Evolutionary conservation across 108 stramenopile genomes (phyloP), one percentile per base, ranked within the genome.

Genomic region (Schizochytrium sp.): DNA sequence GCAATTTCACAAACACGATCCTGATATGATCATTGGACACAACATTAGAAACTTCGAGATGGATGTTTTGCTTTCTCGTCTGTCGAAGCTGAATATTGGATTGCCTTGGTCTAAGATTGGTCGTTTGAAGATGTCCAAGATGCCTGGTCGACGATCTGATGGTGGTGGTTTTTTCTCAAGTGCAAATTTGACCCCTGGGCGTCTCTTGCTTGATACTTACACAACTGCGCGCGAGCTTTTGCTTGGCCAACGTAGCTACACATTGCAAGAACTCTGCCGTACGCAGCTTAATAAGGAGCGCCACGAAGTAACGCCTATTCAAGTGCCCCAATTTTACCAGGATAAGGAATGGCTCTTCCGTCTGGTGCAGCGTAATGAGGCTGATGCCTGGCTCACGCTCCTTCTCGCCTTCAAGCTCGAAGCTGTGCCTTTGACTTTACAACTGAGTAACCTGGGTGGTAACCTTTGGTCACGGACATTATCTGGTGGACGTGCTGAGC

Each of bases 21-120:
- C 99, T 13, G 99, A 99, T 88, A 95, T 98, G 10, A 47, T 99
- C 45, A 95, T 97, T 2, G 98, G 97, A 4, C 99, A 99, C 96
- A 98, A 99, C 93, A 96, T 98, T 46, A 95, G 96, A 94, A 96
- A 97, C n/a, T 97, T 98, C 88, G 98, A 98, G 76, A 91, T 98
- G 46, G 98, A 98, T 90, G 96, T 99, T 5, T 94, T 99, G 8
- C 95, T 99, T 50, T 91, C 76, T 57, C 95, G 99, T 55, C 96
- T 96, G 88, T 69, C 64, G 19, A 92, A 94, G 38, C 95, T 95
- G 87, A 94, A 96, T 90, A 98, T 98, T 93, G 91, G 98, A 12
- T 59, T 72, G 60, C 56, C 17, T 10, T 99, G 99, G 98, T 95
- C 95, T 91, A 97, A 97, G 91, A 90, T 99, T 60, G 99, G 99